Evolutionary conservation across 257 asterid species (phyloP).

Genomic region (Cynanchum wilfordii): DNA sequence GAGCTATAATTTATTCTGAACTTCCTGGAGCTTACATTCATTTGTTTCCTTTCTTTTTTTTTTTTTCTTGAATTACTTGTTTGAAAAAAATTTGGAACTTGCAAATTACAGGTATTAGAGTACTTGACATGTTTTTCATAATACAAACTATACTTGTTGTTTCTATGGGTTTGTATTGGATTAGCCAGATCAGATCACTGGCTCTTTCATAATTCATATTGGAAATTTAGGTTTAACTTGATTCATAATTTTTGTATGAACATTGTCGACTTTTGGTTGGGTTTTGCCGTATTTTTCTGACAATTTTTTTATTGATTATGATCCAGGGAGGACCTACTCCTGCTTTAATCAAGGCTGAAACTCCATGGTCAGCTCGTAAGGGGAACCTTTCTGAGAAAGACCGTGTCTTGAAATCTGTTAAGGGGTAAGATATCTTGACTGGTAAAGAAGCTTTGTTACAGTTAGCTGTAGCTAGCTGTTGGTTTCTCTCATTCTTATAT

Average conservation of each 20-base stretch:
- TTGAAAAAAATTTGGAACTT: no score
- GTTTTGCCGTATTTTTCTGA: background rate
- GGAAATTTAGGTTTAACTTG: background rate
- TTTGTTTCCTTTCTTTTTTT: no score
- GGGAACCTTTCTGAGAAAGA: constrained; percentile 78
- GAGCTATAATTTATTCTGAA: background rate
- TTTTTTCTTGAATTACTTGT: no score
- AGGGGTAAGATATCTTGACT: constrained; percentile 54
- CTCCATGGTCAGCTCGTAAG: constrained; percentile 88
- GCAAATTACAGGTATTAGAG: no score
- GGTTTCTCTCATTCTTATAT: background rate
- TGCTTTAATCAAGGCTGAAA: constrained; percentile 76
- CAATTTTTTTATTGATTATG: constrained; percentile 10
- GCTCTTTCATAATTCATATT: background rate
- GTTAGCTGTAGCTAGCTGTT: background rate
- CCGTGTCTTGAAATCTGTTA: constrained; percentile 80
- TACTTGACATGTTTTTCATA: background rate
- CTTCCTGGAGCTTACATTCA: background rate
- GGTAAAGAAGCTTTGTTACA: background rate
- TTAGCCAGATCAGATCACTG: background rate
- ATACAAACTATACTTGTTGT: background rate
- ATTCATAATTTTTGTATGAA: background rate
- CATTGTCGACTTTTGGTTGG: background rate
- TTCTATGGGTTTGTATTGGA: background rate
- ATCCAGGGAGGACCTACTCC: constrained; percentile 56